Conservation (phyloP, 2,329 filamentous ascomycete species). For the Lachnum nothofagi region DNA sequence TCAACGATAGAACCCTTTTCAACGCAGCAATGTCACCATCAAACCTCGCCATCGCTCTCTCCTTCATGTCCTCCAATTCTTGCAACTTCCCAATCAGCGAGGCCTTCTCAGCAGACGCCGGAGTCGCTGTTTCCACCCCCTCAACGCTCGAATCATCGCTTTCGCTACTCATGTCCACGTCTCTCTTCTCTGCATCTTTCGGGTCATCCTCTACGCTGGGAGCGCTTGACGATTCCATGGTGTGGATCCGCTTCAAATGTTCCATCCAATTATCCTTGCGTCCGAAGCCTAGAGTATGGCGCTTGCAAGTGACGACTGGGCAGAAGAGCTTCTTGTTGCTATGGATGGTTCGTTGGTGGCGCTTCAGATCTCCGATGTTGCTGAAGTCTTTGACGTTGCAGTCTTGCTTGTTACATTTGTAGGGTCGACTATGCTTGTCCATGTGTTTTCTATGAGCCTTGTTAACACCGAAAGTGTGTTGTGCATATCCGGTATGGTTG, state of each 20-base stretch:
- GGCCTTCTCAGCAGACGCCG: background rate
- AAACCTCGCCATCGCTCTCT: slow-evolving; percentile 3
- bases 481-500: background rate
- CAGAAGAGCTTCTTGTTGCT: slow-evolving; percentile 3
- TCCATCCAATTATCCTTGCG: slow-evolving; percentile 13
- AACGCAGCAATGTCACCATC: slow-evolving; percentile 15
- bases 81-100: slow-evolving; percentile 8
- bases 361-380: slow-evolving; percentile 9
- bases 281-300: slow-evolving; percentile 5
- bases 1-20: slow-evolving; percentile 13
- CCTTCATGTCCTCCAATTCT: slow-evolving; percentile 9
- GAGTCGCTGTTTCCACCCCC: background rate
- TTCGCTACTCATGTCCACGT: background rate
- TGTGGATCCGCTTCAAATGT: slow-evolving; percentile 11
- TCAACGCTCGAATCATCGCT: background rate
- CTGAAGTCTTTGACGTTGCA: slow-evolving; percentile 11
- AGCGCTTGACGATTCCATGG: background rate
- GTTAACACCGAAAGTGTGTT: background rate
- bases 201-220: background rate
- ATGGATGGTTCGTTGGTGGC: slow-evolving; percentile 12
- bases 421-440: slow-evolving; percentile 13
- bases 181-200: background rate
- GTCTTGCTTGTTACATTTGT: slow-evolving; percentile 5
- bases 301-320: slow-evolving; percentile 8
- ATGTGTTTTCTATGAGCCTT: slow-evolving; percentile 6